A percentile compares a stretch with the other conserved stretches of the same genome.
Evolutionary conservation across 768 basidiomycete species (phyloP).

Genomic region (Cytidiella melzeri): DNA sequence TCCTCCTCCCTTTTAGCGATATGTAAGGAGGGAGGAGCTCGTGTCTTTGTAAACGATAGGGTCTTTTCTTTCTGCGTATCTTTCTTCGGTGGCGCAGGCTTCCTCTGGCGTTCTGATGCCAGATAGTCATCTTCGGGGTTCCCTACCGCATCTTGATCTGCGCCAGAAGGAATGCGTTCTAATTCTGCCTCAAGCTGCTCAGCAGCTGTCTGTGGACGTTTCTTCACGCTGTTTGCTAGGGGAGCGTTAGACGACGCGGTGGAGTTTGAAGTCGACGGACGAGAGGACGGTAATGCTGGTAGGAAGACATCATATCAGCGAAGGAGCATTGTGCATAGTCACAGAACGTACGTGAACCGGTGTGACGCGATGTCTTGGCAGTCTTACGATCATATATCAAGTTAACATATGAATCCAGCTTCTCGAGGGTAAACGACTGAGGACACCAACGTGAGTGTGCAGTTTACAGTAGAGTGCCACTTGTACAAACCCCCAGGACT

Average conservation of each 20-base stretch:
- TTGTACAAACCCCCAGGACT: slow-evolving; percentile 45
- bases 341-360: slow-evolving; percentile 22
- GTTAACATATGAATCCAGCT: slow-evolving; percentile 59
- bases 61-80: background rate
- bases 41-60: background rate
- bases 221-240: slow-evolving; percentile 1
- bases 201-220: slow-evolving; percentile 9
- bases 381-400: slow-evolving; percentile 48
- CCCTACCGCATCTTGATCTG: slow-evolving; percentile 4
- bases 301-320: slow-evolving; percentile 12
- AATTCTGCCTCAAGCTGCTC: slow-evolving; percentile 22
- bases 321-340: slow-evolving; percentile 11
- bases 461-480: background rate
- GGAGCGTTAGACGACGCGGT: slow-evolving; percentile 11
- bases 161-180: no score
- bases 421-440: slow-evolving; percentile 69
- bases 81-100: slow-evolving; percentile 1
- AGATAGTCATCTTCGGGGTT: slow-evolving; percentile 27
- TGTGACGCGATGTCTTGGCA: slow-evolving; percentile 21
- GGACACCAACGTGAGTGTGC: no score
- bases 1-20: slow-evolving; percentile 11
- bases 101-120: slow-evolving; percentile 1
- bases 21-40: slow-evolving; percentile 2
- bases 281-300: slow-evolving; percentile 9
- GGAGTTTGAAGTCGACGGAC: slow-evolving; percentile 11